These are phyloP conservation scores for Cucurbita pepo DNA, from an alignment of 306 rosid genomes.

Conservation along the genomic window DNA sequence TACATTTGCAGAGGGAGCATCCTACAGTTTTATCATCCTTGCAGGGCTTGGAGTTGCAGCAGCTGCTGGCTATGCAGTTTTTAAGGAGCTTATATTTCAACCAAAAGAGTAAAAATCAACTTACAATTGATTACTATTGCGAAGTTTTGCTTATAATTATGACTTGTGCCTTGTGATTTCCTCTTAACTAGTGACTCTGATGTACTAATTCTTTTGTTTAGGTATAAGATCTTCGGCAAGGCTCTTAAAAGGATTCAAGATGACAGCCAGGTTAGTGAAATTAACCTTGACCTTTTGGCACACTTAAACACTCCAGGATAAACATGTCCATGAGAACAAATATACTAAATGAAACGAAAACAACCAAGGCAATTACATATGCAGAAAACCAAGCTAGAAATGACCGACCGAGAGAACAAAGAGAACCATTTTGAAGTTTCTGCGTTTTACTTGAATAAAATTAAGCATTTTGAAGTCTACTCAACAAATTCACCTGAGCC, in stretches of 20 bases:
- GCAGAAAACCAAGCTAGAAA: not conserved
- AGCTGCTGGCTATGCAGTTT: constrained; percentile 84
- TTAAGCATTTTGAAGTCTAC: not conserved
- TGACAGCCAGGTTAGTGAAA: constrained; percentile 50
- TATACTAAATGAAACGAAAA: not conserved
- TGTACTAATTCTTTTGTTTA: constrained; percentile 4
- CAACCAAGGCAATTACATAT: not conserved
- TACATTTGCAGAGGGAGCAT: constrained; percentile 73
- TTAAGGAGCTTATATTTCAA: constrained; percentile 84
- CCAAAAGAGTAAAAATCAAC: constrained; percentile 68
- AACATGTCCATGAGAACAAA: not conserved
- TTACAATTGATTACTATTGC: not conserved
- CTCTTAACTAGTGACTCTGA: not conserved
- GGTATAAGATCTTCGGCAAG: constrained; percentile 73
- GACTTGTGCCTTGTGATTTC: not conserved
- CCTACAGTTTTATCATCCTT: constrained; percentile 66
- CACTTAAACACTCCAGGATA: not conserved
- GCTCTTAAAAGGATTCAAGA: constrained; percentile 84
- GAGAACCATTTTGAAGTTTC: not conserved
- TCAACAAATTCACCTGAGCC: no score
- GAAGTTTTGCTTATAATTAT: not conserved
- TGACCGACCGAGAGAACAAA: constrained; percentile 1
- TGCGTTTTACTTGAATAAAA: not conserved
- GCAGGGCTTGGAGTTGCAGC: constrained; percentile 74
- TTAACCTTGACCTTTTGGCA: not conserved